These are phyloP conservation scores for Fraxinus greggii DNA, from an alignment of 305 asterid genomes.

Conservation along the genomic window DNA sequence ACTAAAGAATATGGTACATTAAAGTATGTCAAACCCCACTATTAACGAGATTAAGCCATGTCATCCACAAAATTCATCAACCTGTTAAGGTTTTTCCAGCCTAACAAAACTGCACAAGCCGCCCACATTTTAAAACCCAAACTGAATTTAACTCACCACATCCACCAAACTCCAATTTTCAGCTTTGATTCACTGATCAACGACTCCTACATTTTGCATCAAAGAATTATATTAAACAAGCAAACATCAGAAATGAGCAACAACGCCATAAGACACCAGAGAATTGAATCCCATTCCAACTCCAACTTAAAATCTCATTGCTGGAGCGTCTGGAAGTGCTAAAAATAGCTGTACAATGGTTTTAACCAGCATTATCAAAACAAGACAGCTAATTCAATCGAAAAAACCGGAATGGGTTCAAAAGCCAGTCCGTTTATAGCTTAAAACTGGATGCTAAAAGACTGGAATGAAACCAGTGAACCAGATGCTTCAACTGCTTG, in stretches of 20 bases:
- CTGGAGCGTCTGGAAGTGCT: background rate
- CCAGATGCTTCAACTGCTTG: background rate
- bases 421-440: background rate
- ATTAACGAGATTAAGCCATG: background rate
- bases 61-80: background rate
- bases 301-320: background rate
- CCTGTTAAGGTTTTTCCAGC: background rate
- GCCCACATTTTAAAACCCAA: background rate
- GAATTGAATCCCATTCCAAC: background rate
- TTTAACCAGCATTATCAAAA: background rate
- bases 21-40: background rate
- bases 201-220: background rate
- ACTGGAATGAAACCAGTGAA: background rate
- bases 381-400: background rate
- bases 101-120: background rate
- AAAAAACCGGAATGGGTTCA: background rate
- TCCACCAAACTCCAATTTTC: background rate
- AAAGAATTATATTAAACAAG: background rate
- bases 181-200: background rate
- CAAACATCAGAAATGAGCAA: background rate
- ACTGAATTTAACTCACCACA: background rate
- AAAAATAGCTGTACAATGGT: background rate
- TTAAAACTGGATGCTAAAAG: background rate
- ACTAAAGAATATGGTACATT: background rate
- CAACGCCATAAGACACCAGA: background rate